Conservation (phyloP, 805 yeast genomes). For the Kluyveromyces aestuarii region DNA sequence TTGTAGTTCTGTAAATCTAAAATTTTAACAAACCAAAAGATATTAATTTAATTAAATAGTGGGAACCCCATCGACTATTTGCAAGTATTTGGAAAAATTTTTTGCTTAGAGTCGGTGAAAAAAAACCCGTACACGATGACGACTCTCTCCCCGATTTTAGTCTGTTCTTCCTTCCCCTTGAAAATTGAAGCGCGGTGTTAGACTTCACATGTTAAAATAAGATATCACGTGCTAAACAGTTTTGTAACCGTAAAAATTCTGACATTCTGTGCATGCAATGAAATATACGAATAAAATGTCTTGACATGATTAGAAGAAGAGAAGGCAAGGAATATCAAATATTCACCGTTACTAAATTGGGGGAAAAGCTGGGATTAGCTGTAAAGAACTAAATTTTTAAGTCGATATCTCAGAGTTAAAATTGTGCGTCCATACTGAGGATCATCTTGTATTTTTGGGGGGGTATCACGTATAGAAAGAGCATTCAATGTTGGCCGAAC, state of each 20-base stretch:
- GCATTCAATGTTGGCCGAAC: background rate
- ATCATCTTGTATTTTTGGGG: background rate
- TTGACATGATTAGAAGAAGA: too few relatives aligned
- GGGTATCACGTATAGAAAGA: background rate
- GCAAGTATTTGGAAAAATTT: background rate
- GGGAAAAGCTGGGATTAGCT: background rate
- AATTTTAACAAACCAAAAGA: too few relatives aligned
- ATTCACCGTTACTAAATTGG: too few relatives aligned
- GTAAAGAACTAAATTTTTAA: background rate
- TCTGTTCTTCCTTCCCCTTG: too few relatives aligned
- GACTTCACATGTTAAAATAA: too few relatives aligned
- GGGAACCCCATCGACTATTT: background rate
- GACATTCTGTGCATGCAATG: too few relatives aligned
- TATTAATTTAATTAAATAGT: background rate
- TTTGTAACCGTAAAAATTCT: too few relatives aligned
- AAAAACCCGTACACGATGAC: background rate
- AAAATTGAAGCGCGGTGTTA: background rate
- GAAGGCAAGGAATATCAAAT: too few relatives aligned
- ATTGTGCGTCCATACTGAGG: background rate
- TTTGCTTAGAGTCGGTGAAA: conserved; percentile 1
- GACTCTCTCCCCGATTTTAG: background rate
- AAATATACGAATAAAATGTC: too few relatives aligned
- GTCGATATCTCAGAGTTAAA: background rate
- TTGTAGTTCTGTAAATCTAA: background rate
- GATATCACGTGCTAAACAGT: background rate